Evolutionary conservation across 164 flowering plant genomes (phyloP), one percentile per base, ranked within the genome.

Genomic region (grape (Vitis vinifera)): DNA sequence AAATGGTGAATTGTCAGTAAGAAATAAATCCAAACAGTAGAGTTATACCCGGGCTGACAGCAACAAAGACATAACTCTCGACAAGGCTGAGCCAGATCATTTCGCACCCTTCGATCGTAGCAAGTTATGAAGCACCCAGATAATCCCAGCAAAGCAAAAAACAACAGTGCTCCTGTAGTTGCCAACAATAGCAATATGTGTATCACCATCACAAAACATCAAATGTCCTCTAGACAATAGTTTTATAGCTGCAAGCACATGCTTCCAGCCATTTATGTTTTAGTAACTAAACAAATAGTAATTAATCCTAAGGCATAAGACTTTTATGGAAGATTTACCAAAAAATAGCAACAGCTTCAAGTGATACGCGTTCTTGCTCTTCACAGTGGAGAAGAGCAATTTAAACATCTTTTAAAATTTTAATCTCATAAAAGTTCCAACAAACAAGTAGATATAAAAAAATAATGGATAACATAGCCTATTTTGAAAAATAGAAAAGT

Each of bases 101-200:
- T 93, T 23, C 98, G 89, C 62, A 96, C 97, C 75, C 97, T 84
- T 77, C 97, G 83, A 77, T 96, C 99, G 80, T 90, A 96, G 75
- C 99, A 96, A 65, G 98, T 93, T 70, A 96, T 93, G 80, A 96
- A 89, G 83, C 99, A 96, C 10, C 99, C 99, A 62, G 95, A 96
- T 57, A 91, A 70, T 59, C 99, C 99, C 76, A 96, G 87, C 69
- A 96, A 79, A 56, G 98, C 97, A 72, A 96, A 96, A 84, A 96
- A 96, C 68, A 91, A 53, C n/a, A 96, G 73, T n/a, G 97, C 97
- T 58, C 98, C 99, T 96, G 86, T 70, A 79, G 13, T 27, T 66
- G 68, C 31, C 48, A 75, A 15, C 61, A 79, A 50, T 8, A 69
- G 17, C n/a, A 62, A 55, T 23, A 58, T 52, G 44, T 29, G 3